These are phyloP conservation scores for Blepharisma stoltei DNA, from an alignment of 73 alveolate genomes.

Conservation along the genomic window DNA sequence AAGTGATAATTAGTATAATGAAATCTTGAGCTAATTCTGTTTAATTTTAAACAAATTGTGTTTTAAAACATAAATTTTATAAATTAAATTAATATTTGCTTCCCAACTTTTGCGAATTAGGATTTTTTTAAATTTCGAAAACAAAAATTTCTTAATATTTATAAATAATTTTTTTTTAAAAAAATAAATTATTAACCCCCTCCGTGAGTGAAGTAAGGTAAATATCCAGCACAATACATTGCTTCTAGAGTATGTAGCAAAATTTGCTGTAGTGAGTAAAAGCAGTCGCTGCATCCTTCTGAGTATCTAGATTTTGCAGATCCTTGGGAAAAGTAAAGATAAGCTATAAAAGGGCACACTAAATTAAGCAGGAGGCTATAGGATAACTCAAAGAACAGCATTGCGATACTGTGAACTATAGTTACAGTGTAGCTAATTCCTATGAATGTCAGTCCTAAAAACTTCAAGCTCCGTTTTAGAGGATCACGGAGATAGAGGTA, in stretches of 20 bases:
- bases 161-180: too few species aligned
- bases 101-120: too few species aligned
- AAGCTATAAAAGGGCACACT: slow-evolving; percentile 22
- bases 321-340: not conserved
- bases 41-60: too few species aligned
- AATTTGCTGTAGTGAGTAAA: slow-evolving; percentile 25
- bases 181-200: too few species aligned
- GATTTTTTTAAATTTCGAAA: too few species aligned
- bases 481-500: not conserved
- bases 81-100: too few species aligned
- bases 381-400: not conserved
- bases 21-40: too few species aligned
- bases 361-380: not conserved
- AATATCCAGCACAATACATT: slow-evolving; percentile 25
- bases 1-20: too few species aligned
- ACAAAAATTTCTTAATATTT: too few species aligned
- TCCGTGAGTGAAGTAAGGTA: too few species aligned
- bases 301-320: not conserved
- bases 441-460: not conserved
- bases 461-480: not conserved
- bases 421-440: not conserved
- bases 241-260: not conserved
- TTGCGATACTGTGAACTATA: not conserved
- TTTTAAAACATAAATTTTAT: too few species aligned
- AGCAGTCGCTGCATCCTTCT: slow-evolving; percentile 5